Evolutionary conservation across 1,139 yeast genomes (phyloP).

Genomic region (Yamadazyma friedrichii): DNA sequence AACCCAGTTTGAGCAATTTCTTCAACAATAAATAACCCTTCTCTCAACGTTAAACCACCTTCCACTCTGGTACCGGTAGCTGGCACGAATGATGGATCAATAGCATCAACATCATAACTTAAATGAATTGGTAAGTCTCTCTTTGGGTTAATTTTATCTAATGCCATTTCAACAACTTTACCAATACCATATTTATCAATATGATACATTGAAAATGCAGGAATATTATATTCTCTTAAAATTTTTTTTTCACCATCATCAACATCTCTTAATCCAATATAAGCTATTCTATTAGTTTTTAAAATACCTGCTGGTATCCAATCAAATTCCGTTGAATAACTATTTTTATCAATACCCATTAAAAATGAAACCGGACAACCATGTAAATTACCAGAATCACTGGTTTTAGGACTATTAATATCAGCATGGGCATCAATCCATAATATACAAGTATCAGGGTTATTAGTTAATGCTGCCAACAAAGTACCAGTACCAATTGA

Average conservation of each 20-base stretch:
- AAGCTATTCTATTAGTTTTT: slow-evolving; percentile 72
- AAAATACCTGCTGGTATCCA: slow-evolving; percentile 86
- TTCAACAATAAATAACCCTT: slow-evolving; percentile 90
- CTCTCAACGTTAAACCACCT: slow-evolving; percentile 93
- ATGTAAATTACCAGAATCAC: slow-evolving; percentile 89
- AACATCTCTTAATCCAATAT: slow-evolving; percentile 92
- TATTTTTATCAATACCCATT: slow-evolving; percentile 67
- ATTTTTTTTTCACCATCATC: slow-evolving; percentile 82
- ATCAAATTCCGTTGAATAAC: slow-evolving; percentile 64
- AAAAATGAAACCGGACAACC: slow-evolving; percentile 95
- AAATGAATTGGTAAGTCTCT: slow-evolving; percentile 78
- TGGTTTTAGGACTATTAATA: slow-evolving; percentile 84
- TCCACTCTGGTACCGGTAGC: slow-evolving; percentile 98
- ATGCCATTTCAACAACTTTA: slow-evolving; percentile 88
- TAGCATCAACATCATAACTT: slow-evolving; percentile 94
- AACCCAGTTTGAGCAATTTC: slow-evolving; percentile 88
- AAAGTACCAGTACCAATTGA: slow-evolving; percentile 95
- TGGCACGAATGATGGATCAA: slow-evolving; percentile 91
- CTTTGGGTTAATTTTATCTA: slow-evolving; percentile 73
- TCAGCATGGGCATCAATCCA: slow-evolving; percentile 99
- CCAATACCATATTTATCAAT: slow-evolving; percentile 93
- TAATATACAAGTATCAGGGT: slow-evolving; percentile 85
- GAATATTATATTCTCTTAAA: slow-evolving; percentile 66
- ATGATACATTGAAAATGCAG: slow-evolving; percentile 95
- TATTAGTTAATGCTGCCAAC: slow-evolving; percentile 71